phyloP scores from a whole-genome alignment of 192 early-diverging fungal genomes.

The Linnemannia exigua region DNA sequence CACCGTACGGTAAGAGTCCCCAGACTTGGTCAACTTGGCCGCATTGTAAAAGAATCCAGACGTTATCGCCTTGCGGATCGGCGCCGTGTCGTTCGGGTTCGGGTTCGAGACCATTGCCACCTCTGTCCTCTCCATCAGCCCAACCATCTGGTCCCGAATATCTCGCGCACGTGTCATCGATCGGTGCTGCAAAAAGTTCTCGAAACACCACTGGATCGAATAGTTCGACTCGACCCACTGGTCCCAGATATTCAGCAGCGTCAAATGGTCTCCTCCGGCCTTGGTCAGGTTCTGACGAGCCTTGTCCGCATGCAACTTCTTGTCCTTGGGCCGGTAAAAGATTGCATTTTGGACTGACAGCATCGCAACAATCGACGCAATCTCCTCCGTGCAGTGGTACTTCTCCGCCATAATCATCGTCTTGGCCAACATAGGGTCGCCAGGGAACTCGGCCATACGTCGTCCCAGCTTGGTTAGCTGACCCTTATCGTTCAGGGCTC shows the following conservation, averaged over 20 bases:
- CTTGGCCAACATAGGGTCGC: constrained; percentile 96
- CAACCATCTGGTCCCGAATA: constrained; percentile 94
- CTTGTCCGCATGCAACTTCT: constrained; percentile 93
- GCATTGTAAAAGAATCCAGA: constrained; percentile 98
- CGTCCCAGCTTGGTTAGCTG: constrained; percentile 96
- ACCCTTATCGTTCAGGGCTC: constrained; percentile 92
- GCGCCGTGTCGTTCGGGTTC: constrained; percentile 86
- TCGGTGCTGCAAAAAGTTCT: constrained; percentile 96
- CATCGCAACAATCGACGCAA: constrained; percentile 95
- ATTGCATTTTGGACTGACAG: constrained; percentile 86
- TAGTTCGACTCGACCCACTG: constrained; percentile 92
- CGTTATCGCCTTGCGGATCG: constrained; percentile 92
- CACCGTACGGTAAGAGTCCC: constrained; percentile 91
- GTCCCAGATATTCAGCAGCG: constrained; percentile 93
- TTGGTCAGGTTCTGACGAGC: constrained; percentile 90
- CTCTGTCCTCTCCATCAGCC: constrained; percentile 93
- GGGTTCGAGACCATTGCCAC: constrained; percentile 85
- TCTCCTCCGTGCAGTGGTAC: constrained; percentile 94
- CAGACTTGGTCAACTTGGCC: constrained; percentile 85
- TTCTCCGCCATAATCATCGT: constrained; percentile 92
- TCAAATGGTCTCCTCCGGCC: constrained; percentile 96
- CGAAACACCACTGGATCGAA: constrained; percentile 96
- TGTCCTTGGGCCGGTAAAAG: constrained; percentile 92
- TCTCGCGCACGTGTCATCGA: constrained; percentile 93
- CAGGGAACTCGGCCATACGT: constrained; percentile 98